Conservation (phyloP, 1,139 yeast species). For the Candida sojae region DNA sequence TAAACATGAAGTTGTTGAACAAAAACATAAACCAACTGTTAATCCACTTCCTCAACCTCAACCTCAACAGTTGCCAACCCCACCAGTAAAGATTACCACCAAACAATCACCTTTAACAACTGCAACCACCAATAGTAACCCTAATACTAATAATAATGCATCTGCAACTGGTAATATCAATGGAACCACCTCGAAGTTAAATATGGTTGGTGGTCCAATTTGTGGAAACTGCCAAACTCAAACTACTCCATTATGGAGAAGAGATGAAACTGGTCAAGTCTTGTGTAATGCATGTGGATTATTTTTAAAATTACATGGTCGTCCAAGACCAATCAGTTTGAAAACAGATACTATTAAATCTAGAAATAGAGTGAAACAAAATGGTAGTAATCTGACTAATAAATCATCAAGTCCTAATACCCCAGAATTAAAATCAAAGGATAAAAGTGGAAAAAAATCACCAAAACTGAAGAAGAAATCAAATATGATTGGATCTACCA, state of each 20-base stretch:
- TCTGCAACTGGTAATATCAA: constrained; percentile 22
- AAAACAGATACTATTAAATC: constrained; percentile 92
- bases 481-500: constrained; percentile 15
- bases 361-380: constrained; percentile 73
- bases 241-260: constrained; percentile 93
- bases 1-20: not conserved
- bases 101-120: constrained; percentile 5
- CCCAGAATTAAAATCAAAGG: constrained; percentile 47
- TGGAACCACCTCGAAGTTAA: constrained; percentile 41
- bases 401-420: constrained; percentile 41
- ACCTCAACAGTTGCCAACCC: constrained; percentile 14
- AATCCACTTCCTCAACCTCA: constrained; percentile 2
- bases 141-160: no score
- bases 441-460: constrained; percentile 30
- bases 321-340: constrained; percentile 87
- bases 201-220: constrained; percentile 62
- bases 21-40: not conserved
- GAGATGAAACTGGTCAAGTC: constrained; percentile 92
- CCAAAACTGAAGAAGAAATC: constrained; percentile 32
- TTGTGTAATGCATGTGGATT: constrained; percentile 95
- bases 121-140: constrained; percentile 4
- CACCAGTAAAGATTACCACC: constrained; percentile 12
- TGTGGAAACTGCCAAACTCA: constrained; percentile 92
- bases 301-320: constrained; percentile 85
- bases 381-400: constrained; percentile 18